phyloP scores from a whole-genome alignment of 2,329 filamentous ascomycete species.

The Monosporascus sp. region DNA sequence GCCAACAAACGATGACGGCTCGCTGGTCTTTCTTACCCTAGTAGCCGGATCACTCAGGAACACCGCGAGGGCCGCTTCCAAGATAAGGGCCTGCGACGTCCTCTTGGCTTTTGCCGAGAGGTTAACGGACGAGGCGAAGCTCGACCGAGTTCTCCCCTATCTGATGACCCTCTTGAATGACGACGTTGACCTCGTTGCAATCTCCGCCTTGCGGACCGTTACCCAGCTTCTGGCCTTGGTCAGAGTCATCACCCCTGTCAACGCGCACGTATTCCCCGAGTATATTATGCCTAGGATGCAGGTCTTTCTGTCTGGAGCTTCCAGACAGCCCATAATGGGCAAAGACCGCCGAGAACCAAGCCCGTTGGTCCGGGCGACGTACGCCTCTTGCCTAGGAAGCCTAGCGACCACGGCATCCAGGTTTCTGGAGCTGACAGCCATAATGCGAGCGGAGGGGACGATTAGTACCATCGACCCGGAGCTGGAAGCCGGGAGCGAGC shows the following conservation, averaged over 20 bases:
- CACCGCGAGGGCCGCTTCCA: constrained; percentile 81
- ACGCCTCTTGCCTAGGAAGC: constrained; percentile 86
- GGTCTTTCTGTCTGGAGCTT: constrained; percentile 41
- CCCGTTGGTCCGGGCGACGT: constrained; percentile 77
- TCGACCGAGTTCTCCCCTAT: constrained; percentile 90
- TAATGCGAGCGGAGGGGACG: constrained; percentile 76
- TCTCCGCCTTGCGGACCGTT: constrained; percentile 79
- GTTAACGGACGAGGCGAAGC: constrained; percentile 89
- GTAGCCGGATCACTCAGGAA: constrained; percentile 85
- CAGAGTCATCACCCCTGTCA: constrained; percentile 75
- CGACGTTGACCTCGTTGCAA: constrained; percentile 74
- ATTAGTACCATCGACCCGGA: constrained; percentile 73
- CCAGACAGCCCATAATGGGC: constrained; percentile 27
- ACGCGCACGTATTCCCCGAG: constrained; percentile 64
- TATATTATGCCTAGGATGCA: constrained; percentile 63
- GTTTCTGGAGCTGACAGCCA: constrained; percentile 88
- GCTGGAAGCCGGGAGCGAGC: constrained; percentile 64
- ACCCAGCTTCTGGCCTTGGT: constrained; percentile 87
- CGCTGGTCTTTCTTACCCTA: constrained; percentile 84
- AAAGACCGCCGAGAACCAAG: constrained; percentile 47
- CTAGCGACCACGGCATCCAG: constrained; percentile 78
- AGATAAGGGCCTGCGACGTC: constrained; percentile 84
- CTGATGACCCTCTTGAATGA: constrained; percentile 79
- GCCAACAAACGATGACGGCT: constrained; percentile 74
- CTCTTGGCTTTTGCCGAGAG: constrained; percentile 87